phyloP scores from a whole-genome alignment of 2,329 filamentous ascomycete genomes.

The Gaeumannomyces tritici region DNA sequence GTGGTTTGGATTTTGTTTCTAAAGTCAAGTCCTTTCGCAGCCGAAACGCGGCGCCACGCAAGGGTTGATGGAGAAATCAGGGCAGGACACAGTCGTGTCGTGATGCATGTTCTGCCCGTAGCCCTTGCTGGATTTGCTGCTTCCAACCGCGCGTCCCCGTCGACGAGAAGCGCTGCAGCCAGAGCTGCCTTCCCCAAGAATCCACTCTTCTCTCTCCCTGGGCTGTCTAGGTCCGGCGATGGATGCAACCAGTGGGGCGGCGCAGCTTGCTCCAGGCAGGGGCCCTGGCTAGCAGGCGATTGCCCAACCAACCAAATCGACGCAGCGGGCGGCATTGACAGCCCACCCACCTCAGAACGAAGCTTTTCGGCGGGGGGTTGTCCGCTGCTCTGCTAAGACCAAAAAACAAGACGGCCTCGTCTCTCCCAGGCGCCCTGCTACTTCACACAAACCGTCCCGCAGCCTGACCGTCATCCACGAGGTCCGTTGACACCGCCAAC shows the following conservation, averaged over 20 bases:
- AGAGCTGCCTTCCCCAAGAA: not conserved
- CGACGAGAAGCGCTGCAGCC: not conserved
- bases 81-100: not conserved
- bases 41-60: no score
- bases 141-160: not conserved
- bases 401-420: not conserved
- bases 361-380: not conserved
- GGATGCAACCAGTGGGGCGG: not conserved
- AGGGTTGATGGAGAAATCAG: not conserved
- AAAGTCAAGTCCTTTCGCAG: no score
- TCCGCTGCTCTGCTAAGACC: not conserved
- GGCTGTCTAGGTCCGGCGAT: not conserved
- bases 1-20: not conserved
- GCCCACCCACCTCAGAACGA: not conserved
- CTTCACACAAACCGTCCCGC: no score
- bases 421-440: no score
- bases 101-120: not conserved
- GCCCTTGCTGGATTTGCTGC: not conserved
- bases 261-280: not conserved
- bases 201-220: no score
- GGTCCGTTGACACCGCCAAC: no score
- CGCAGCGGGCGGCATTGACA: not conserved
- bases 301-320: not conserved
- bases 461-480: no score
- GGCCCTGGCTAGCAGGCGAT: not conserved